Conservation (phyloP, 768 basidiomycete genomes). For the Guyanaporus albipodus region DNA sequence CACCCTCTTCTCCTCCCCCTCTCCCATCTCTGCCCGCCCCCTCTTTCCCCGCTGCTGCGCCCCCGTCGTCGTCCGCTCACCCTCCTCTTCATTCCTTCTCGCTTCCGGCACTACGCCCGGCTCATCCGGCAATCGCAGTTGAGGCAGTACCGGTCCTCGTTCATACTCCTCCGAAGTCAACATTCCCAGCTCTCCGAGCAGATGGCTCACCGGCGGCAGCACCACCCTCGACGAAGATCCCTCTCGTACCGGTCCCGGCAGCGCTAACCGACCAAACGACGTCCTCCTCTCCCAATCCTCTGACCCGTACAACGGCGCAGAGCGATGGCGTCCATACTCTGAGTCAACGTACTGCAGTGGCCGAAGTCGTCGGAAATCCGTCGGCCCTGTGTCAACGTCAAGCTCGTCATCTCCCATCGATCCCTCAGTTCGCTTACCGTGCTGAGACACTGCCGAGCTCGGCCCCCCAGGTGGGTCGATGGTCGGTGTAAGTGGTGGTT, state of each 20-base stretch:
- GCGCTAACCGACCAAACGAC: slow-evolving; percentile 21
- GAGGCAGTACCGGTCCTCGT: slow-evolving; percentile 25
- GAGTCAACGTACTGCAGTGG: slow-evolving; percentile 17
- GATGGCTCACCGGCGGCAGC: slow-evolving; percentile 26
- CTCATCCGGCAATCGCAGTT: slow-evolving; percentile 27
- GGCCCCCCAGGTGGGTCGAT: slow-evolving; percentile 8
- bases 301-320: slow-evolving; percentile 22
- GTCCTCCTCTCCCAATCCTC: slow-evolving; percentile 21
- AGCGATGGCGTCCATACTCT: slow-evolving; percentile 22
- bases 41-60: slow-evolving; percentile 18
- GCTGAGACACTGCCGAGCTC: slow-evolving; percentile 9
- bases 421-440: slow-evolving; percentile 16
- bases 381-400: slow-evolving; percentile 17
- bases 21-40: slow-evolving; percentile 12
- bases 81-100: slow-evolving; percentile 10
- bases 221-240: slow-evolving; percentile 22
- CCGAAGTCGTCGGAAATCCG: slow-evolving; percentile 18
- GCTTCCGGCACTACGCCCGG: neutral
- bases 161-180: slow-evolving; percentile 15
- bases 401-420: neutral
- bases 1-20: slow-evolving; percentile 22
- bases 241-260: slow-evolving; percentile 10
- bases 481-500: slow-evolving; percentile 18
- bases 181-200: slow-evolving; percentile 24
- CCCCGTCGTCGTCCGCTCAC: slow-evolving; percentile 8